Percentiles rank a stretch among this genome's conserved stretches.
Conservation (phyloP, 2,329 filamentous ascomycete species). For the Macroventuria anomochaeta region DNA sequence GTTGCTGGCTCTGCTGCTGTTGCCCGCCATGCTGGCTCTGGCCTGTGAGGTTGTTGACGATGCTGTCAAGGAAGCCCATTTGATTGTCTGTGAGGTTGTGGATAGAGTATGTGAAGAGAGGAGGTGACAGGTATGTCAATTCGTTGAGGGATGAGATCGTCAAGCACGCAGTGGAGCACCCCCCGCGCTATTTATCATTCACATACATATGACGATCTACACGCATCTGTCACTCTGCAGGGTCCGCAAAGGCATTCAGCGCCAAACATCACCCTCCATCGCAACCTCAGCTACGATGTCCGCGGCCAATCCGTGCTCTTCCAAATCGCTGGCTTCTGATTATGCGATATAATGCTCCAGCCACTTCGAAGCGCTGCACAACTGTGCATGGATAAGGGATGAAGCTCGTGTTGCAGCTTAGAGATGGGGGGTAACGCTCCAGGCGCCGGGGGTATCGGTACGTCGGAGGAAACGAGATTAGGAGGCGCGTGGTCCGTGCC, state of each 20-base stretch:
- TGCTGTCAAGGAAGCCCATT: slow-evolving; percentile 31
- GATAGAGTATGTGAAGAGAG: background rate
- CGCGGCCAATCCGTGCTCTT: slow-evolving; percentile 1
- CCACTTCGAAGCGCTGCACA: slow-evolving; percentile 15
- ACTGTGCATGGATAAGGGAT: slow-evolving; percentile 9
- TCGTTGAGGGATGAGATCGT: background rate
- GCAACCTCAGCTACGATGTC: slow-evolving; percentile 1
- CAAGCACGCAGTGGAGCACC: background rate
- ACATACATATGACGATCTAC: slow-evolving; percentile 7
- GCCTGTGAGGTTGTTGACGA: slow-evolving; percentile 28
- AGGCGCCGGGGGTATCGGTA: too few species aligned
- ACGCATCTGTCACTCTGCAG: slow-evolving; percentile 7
- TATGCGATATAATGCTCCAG: slow-evolving; percentile 7
- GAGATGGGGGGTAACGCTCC: too few species aligned
- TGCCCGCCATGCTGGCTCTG: slow-evolving; percentile 3
- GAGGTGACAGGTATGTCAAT: slow-evolving; percentile 2
- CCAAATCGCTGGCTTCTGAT: slow-evolving; percentile 7
- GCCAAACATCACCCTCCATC: background rate
- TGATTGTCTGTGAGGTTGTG: slow-evolving; percentile 1
- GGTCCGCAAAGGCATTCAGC: background rate
- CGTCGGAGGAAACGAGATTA: too few species aligned
- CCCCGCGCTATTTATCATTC: slow-evolving; percentile 17
- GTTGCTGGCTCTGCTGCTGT: slow-evolving; percentile 18
- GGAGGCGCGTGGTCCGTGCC: too few species aligned
- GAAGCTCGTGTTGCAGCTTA: slow-evolving; percentile 18